phyloP scores from a whole-genome alignment of 495 filamentous ascomycete species.

The Neurospora sp. region DNA sequence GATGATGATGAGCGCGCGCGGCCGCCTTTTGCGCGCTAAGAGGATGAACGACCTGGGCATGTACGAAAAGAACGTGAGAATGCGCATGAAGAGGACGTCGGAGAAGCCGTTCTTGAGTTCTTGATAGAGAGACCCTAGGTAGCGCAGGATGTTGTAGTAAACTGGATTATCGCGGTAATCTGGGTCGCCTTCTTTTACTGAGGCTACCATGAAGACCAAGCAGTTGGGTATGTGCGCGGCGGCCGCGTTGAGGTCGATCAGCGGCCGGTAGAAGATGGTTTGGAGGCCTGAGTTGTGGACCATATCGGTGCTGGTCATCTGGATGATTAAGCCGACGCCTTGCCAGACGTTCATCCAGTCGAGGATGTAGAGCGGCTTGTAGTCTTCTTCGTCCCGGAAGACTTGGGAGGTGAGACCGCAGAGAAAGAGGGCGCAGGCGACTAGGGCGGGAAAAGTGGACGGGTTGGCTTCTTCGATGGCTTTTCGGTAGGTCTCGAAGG shows the following conservation, averaged over 20 bases:
- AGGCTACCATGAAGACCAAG: slow-evolving; percentile 34
- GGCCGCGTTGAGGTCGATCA: slow-evolving; percentile 25
- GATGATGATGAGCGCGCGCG: slow-evolving; percentile 44
- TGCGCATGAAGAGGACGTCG: slow-evolving; percentile 26
- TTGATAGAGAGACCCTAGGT: slow-evolving; percentile 33
- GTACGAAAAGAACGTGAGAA: slow-evolving; percentile 35
- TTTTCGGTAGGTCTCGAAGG: slow-evolving; percentile 34
- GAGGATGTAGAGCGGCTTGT: slow-evolving; percentile 26
- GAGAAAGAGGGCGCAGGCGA: slow-evolving; percentile 32
- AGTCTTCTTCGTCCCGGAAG: slow-evolving; percentile 28
- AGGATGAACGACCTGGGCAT: slow-evolving; percentile 41
- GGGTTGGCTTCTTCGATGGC: slow-evolving; percentile 31
- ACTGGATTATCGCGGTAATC: slow-evolving; percentile 18
- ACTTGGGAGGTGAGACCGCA: slow-evolving; percentile 28
- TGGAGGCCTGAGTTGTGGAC: slow-evolving; percentile 23
- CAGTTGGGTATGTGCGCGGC: slow-evolving; percentile 25
- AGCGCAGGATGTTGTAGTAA: slow-evolving; percentile 29
- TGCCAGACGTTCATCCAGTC: slow-evolving; percentile 40
- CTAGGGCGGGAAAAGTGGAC: slow-evolving; percentile 27
- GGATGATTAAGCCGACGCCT: slow-evolving; percentile 33
- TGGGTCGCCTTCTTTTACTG: slow-evolving; percentile 16
- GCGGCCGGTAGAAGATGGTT: slow-evolving; percentile 28
- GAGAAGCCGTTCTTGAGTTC: slow-evolving; percentile 29
- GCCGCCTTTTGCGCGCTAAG: slow-evolving; percentile 37
- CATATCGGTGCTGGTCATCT: slow-evolving; percentile 13